These are phyloP conservation scores for Arachnopeziza araneosa DNA, from an alignment of 2,329 filamentous ascomycete species.

Conservation along the genomic window DNA sequence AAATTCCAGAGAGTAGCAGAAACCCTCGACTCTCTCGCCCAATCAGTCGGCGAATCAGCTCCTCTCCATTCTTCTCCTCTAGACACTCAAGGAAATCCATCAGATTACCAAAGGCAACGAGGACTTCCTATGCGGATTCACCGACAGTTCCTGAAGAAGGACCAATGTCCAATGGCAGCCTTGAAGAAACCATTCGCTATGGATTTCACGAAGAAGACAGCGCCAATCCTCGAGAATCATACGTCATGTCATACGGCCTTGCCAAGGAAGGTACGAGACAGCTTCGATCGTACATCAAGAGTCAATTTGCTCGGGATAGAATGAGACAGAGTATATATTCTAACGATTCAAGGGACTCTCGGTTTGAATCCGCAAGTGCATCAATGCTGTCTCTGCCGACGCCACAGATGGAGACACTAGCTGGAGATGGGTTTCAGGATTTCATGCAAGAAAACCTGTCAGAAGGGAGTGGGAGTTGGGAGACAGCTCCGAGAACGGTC, in stretches of 20 bases:
- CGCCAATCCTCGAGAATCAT: constrained; percentile 11
- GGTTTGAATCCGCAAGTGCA: constrained; percentile 23
- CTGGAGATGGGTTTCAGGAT: constrained; percentile 14
- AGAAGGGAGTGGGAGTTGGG: constrained; percentile 22
- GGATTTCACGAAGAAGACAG: neutral
- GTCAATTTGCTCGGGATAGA: constrained; percentile 10
- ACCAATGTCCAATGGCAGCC: constrained; percentile 3
- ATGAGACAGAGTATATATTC: constrained; percentile 17
- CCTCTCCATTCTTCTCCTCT: constrained; percentile 26
- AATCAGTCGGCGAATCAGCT: constrained; percentile 22
- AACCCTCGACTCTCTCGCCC: constrained; percentile 15
- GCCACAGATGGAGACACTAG: constrained; percentile 4
- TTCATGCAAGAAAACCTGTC: constrained; percentile 14
- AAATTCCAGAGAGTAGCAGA: constrained; percentile 7
- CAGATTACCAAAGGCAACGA: constrained; percentile 7
- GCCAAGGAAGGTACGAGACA: constrained; percentile 26
- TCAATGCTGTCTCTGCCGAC: constrained; percentile 6
- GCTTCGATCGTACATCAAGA: constrained; percentile 21
- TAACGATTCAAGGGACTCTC: constrained; percentile 19
- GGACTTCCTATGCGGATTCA: constrained; percentile 20
- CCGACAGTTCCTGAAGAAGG: constrained; percentile 25
- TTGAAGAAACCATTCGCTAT: constrained; percentile 7
- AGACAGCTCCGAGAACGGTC: constrained; percentile 9
- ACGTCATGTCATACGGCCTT: constrained; percentile 21
- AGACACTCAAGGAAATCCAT: constrained; percentile 12